These are phyloP conservation scores for Boeremia lycopersici DNA, from an alignment of 2,329 filamentous ascomycete species.

Conservation along the genomic window DNA sequence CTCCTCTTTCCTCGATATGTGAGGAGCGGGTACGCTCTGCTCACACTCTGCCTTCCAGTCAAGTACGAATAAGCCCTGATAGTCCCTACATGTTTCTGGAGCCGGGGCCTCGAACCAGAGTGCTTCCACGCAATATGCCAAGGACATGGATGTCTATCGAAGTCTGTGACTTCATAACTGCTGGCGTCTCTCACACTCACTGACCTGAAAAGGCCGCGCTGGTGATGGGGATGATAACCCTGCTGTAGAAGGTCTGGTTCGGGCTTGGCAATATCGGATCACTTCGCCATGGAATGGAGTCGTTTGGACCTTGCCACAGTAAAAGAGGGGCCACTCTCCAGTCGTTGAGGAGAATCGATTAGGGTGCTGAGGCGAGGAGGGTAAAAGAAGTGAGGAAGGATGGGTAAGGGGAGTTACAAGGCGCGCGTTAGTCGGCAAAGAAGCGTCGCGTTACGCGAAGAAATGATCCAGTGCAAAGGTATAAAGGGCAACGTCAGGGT, in stretches of 20 bases:
- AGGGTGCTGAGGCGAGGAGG: neutral
- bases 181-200: conserved; percentile 35
- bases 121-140: conserved; percentile 33
- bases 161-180: conserved; percentile 30
- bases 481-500: neutral
- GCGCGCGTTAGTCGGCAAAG: conserved; percentile 15
- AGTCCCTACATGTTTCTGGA: conserved; percentile 26
- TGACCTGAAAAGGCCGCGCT: conserved; percentile 33
- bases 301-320: neutral
- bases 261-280: conserved; percentile 13
- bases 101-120: conserved; percentile 21
- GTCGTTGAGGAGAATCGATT: neutral
- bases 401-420: conserved; percentile 1
- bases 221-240: conserved; percentile 32
- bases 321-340: neutral
- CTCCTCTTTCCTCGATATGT: neutral
- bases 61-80: conserved; percentile 14
- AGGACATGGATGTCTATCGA: conserved; percentile 33
- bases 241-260: conserved; percentile 24
- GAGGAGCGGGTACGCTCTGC: neutral
- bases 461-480: neutral
- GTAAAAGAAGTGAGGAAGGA: neutral
- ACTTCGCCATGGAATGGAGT: neutral
- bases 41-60: conserved; percentile 5
- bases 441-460: conserved; percentile 20